Percentiles rank a stretch among this genome's conserved stretches.
These are phyloP conservation scores for Neopestalotiopsis sp. DNA, from an alignment of 2,329 filamentous ascomycete genomes.

Conservation along the genomic window DNA sequence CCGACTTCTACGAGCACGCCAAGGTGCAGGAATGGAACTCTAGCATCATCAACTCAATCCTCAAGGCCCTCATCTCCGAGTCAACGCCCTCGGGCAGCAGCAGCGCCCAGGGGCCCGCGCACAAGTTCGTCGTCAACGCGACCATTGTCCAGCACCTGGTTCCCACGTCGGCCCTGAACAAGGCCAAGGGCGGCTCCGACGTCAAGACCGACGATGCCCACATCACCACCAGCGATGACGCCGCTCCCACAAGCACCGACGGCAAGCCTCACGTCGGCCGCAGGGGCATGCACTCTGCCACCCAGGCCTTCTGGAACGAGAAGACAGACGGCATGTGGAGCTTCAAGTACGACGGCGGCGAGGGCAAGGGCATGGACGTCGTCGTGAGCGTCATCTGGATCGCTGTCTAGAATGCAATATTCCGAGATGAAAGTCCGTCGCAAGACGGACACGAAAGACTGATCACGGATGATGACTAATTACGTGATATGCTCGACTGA, in stretches of 20 bases:
- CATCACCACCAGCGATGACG: slow-evolving; percentile 60
- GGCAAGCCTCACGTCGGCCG: slow-evolving; percentile 78
- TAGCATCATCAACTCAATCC: slow-evolving; percentile 83
- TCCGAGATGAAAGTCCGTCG: background rate
- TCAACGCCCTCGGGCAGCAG: slow-evolving; percentile 57
- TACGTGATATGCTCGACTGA: background rate
- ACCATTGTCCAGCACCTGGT: slow-evolving; percentile 96
- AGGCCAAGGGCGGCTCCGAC: slow-evolving; percentile 56
- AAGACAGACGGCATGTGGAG: slow-evolving; percentile 91
- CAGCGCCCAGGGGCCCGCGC: slow-evolving; percentile 64
- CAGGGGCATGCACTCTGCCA: slow-evolving; percentile 88
- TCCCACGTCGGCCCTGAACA: slow-evolving; percentile 68
- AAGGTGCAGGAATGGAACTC: slow-evolving; percentile 90
- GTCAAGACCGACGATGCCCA: slow-evolving; percentile 54
- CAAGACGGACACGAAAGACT: background rate
- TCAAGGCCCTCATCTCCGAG: slow-evolving; percentile 79
- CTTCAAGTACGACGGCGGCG: slow-evolving; percentile 78
- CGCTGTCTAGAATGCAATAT: slow-evolving; percentile 54
- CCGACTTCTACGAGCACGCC: slow-evolving; percentile 84
- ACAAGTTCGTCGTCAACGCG: slow-evolving; percentile 97
- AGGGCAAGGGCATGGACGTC: slow-evolving; percentile 70
- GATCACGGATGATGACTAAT: background rate
- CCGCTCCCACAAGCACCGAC: slow-evolving; percentile 59
- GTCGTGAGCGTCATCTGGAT: slow-evolving; percentile 82
- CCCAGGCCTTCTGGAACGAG: slow-evolving; percentile 88